phyloP scores from a whole-genome alignment of 805 yeast species.

The Candida chilensis region DNA sequence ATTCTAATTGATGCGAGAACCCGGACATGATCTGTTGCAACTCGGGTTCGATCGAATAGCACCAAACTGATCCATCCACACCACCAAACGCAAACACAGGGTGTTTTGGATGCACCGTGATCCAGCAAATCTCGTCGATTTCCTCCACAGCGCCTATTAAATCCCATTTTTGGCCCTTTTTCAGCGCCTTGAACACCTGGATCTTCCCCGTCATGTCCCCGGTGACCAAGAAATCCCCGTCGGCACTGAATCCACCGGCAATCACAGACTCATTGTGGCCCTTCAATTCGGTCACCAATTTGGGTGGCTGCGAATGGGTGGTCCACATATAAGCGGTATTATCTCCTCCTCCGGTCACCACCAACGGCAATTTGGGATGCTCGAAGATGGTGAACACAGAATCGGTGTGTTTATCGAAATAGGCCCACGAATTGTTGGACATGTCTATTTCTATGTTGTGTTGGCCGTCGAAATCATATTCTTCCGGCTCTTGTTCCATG shows the following conservation, averaged over 20 bases:
- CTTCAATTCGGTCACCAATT: conserved; percentile 61
- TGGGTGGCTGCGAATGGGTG: conserved; percentile 78
- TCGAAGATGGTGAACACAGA: conserved; percentile 74
- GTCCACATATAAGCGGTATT: conserved; percentile 88
- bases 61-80: conserved; percentile 91
- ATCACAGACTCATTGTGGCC: conserved; percentile 89
- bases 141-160: conserved; percentile 66
- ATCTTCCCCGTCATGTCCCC: conserved; percentile 95
- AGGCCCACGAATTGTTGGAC: conserved; percentile 82
- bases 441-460: conserved; percentile 70
- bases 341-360: conserved; percentile 94
- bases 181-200: conserved; percentile 58
- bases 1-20: conserved; percentile 71
- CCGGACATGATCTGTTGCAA: conserved; percentile 71
- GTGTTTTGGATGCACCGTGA: conserved; percentile 69
- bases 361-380: conserved; percentile 81
- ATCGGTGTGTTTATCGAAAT: conserved; percentile 86
- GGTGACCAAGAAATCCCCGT: conserved; percentile 74
- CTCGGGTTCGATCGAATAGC: conserved; percentile 62
- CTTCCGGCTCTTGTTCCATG: conserved; percentile 16
- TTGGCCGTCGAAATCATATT: conserved; percentile 27
- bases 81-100: conserved; percentile 88
- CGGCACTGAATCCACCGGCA: conserved; percentile 72
- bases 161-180: conserved; percentile 81
- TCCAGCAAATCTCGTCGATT: conserved; percentile 86